Percentiles rank a stretch among this genome's conserved stretches.
Evolutionary conservation across 768 basidiomycete species (phyloP).

Genomic region (Leucocoprinus sp.): DNA sequence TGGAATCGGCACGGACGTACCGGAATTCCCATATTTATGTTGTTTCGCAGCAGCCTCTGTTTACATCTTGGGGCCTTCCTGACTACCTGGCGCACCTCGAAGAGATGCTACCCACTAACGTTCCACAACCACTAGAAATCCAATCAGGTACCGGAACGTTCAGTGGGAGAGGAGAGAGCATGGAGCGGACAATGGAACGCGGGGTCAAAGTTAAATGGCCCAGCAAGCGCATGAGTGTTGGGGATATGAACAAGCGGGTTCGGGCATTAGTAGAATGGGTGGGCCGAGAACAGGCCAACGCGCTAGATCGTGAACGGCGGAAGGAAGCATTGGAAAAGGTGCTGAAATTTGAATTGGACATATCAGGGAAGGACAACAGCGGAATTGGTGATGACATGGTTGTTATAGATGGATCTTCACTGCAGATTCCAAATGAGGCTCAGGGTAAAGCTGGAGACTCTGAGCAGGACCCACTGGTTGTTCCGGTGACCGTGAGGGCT

Average conservation of each 20-base stretch:
- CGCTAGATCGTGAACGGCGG: slow-evolving; percentile 61
- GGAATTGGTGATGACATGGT: slow-evolving; percentile 23
- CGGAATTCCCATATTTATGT: slow-evolving; percentile 75
- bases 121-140: slow-evolving; percentile 69
- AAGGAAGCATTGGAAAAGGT: slow-evolving; percentile 58
- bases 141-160: slow-evolving; percentile 31
- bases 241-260: slow-evolving; percentile 95
- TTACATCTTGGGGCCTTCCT: slow-evolving; percentile 85
- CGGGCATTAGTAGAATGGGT: slow-evolving; percentile 89
- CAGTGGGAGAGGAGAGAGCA: slow-evolving; percentile 38
- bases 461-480: not conserved
- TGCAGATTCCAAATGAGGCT: slow-evolving; percentile 10
- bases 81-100: slow-evolving; percentile 88
- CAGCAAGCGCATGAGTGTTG: slow-evolving; percentile 89
- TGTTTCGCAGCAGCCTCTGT: slow-evolving; percentile 68
- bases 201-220: slow-evolving; percentile 92
- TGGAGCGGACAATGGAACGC: slow-evolving; percentile 60
- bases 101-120: slow-evolving; percentile 70
- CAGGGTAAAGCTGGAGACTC: slow-evolving; percentile 10
- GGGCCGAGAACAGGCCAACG: slow-evolving; percentile 76
- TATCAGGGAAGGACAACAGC: slow-evolving; percentile 9
- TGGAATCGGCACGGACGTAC: slow-evolving; percentile 56
- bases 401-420: slow-evolving; percentile 19
- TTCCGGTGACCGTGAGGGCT: not conserved
- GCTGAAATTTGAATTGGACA: slow-evolving; percentile 28